phyloP scores from a whole-genome alignment of 2,329 filamentous ascomycete species.

The Claviceps citrina region DNA sequence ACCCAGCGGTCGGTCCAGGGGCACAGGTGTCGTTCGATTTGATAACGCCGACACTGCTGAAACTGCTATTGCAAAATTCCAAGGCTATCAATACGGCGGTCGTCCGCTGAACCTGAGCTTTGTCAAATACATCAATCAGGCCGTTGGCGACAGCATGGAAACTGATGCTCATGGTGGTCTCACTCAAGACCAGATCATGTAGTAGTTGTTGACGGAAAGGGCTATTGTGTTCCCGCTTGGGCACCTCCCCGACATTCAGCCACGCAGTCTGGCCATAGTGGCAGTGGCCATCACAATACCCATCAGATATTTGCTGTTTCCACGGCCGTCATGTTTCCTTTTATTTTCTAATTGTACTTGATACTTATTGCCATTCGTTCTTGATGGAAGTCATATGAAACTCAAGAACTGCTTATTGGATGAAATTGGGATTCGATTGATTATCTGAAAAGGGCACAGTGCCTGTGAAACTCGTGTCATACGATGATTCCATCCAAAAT shows the following conservation, averaged over 20 bases:
- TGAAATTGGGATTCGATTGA: not conserved
- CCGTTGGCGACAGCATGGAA: constrained; percentile 63
- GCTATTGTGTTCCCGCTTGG: not conserved
- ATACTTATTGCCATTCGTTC: constrained; percentile 19
- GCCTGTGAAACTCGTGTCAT: not conserved
- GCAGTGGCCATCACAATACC: not conserved
- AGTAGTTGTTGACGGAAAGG: constrained; percentile 7
- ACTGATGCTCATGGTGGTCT: constrained; percentile 58
- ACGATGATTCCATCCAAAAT: not conserved
- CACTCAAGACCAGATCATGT: constrained; percentile 99
- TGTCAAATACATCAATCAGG: constrained; percentile 74
- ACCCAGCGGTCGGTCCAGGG: constrained; percentile 84
- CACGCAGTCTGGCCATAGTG: not conserved
- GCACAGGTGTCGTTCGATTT: constrained; percentile 93
- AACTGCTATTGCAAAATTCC: constrained; percentile 92
- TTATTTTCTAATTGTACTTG: constrained; percentile 18
- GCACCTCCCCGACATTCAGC: not conserved
- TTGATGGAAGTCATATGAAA: not conserved
- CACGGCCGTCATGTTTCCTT: not conserved
- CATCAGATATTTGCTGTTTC: not conserved
- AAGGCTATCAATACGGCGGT: constrained; percentile 91
- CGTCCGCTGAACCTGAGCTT: constrained; percentile 85
- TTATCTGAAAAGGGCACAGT: not conserved
- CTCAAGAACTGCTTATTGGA: not conserved
- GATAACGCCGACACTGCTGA: constrained; percentile 71